Evolutionary conservation across 495 filamentous ascomycete genomes (phyloP).

Genomic region (Amphirosellinia nigrospora): DNA sequence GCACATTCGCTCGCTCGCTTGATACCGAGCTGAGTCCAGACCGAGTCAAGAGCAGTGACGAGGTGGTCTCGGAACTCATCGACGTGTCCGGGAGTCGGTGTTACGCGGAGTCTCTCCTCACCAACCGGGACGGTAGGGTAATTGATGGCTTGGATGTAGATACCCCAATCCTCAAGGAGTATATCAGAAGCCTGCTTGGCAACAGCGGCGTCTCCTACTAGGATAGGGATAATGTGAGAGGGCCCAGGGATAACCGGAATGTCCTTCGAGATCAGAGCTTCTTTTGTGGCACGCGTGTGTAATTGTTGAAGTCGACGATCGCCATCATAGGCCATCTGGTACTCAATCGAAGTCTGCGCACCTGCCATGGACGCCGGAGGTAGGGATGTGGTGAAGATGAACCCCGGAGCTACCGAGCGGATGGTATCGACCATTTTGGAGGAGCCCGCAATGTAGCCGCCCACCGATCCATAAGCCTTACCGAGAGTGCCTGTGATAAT

Average conservation of each 20-base stretch:
- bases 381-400: constrained; percentile 1
- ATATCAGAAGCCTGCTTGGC: neutral
- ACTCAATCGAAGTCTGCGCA: neutral
- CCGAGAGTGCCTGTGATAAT: neutral
- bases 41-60: constrained; percentile 5
- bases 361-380: neutral
- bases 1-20: neutral
- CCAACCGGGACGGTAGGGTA: constrained; percentile 3
- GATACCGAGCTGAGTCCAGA: constrained; percentile 3
- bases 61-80: constrained; percentile 2
- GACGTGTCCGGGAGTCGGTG: neutral
- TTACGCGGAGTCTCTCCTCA: neutral
- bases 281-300: constrained; percentile 1
- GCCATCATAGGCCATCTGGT: constrained; percentile 3
- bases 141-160: constrained; percentile 1
- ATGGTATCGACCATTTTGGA: constrained; percentile 3
- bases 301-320: constrained; percentile 4
- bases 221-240: constrained; percentile 1
- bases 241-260: constrained; percentile 3
- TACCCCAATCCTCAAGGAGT: neutral
- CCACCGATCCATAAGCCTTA: neutral
- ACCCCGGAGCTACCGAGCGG: neutral
- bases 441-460: neutral
- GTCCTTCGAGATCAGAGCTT: neutral
- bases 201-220: neutral